These are phyloP conservation scores for Wallemia ichthyophaga DNA, from an alignment of 1,284 basidiomycete genomes.

Conservation along the genomic window DNA sequence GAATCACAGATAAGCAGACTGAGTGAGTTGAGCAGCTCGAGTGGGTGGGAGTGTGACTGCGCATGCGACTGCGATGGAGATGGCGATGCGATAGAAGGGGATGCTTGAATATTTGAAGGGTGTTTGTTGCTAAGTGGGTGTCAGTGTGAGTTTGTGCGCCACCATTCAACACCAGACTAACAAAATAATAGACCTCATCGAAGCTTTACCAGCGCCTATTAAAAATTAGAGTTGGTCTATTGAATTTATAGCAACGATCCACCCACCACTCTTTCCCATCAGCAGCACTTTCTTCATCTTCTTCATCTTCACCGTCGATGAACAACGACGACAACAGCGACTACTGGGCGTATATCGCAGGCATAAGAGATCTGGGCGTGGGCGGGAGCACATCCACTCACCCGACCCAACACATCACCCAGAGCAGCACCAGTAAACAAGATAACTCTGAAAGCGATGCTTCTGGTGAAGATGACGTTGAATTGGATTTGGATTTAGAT, in stretches of 20 bases:
- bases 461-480: neutral
- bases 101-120: conserved; percentile 67
- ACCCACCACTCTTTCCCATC: conserved; percentile 58
- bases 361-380: neutral
- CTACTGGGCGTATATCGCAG: neutral
- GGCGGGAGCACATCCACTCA: too few species aligned
- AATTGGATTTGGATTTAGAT: too few species aligned
- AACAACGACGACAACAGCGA: neutral
- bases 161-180: conserved; percentile 15
- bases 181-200: conserved; percentile 98
- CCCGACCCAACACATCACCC: neutral
- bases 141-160: neutral
- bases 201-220: conserved; percentile 34
- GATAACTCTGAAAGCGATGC: neutral
- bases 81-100: conserved; percentile 91
- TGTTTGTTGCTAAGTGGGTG: conserved; percentile 44
- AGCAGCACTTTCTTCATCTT: conserved; percentile 29
- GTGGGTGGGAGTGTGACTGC: too few species aligned
- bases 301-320: conserved; percentile 1
- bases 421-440: neutral
- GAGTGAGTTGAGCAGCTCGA: conserved; percentile 80
- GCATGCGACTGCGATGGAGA: too few species aligned
- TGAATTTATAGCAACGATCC: neutral
- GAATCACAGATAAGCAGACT: conserved; percentile 94
- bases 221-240: conserved; percentile 27